Evolutionary conservation across 495 filamentous ascomycete genomes (phyloP).

Genomic region (Hypoxylon fuscum): DNA sequence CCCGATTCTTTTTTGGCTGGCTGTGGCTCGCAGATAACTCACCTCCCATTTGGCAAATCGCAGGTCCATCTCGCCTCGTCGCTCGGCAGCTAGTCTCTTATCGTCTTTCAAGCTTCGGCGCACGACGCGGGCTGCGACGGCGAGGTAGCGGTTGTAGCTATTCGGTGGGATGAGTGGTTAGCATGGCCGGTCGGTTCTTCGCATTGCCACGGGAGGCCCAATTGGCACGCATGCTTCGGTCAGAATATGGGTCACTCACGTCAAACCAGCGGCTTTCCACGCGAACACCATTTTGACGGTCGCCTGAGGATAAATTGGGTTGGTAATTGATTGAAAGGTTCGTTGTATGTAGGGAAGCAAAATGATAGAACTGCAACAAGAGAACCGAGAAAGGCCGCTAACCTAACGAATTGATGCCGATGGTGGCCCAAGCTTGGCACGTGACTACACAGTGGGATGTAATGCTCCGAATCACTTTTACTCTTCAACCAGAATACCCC

Average conservation of each 20-base stretch:
- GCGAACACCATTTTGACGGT: constrained; percentile 90
- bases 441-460: constrained; percentile 38
- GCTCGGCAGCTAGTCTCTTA: constrained; percentile 83
- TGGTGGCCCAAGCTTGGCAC: constrained; percentile 18
- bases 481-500: not conserved
- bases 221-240: constrained; percentile 24
- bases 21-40: constrained; percentile 52
- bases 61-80: constrained; percentile 87
- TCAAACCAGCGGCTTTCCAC: constrained; percentile 98
- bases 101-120: constrained; percentile 96
- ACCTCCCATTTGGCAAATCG: constrained; percentile 98
- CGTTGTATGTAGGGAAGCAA: constrained; percentile 39
- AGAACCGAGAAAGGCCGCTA: constrained; percentile 47
- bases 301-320: constrained; percentile 44
- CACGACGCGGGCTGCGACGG: constrained; percentile 78
- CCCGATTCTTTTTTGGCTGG: constrained; percentile 10
- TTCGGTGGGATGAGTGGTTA: constrained; percentile 40
- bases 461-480: not conserved
- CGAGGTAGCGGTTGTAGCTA: constrained; percentile 87
- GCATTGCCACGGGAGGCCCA: constrained; percentile 2
- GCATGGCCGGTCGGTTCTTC: constrained; percentile 13
- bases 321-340: constrained; percentile 31
- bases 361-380: constrained; percentile 31
- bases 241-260: constrained; percentile 65
- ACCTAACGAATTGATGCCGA: constrained; percentile 22